These are phyloP conservation scores for Phytophthora citricola DNA, from an alignment of 352 stramenopile species.

Conservation along the genomic window DNA sequence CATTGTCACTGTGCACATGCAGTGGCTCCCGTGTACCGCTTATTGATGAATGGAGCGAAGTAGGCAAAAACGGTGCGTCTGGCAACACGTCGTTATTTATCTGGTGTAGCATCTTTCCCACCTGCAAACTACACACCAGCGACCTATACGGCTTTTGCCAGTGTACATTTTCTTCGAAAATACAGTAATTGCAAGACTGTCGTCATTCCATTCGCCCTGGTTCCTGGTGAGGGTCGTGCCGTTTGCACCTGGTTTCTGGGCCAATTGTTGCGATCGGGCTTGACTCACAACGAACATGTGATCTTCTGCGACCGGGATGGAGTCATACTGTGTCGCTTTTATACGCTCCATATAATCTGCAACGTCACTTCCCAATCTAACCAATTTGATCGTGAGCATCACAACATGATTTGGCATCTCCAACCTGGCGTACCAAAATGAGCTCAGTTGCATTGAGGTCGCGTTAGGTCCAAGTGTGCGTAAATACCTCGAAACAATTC, in stretches of 20 bases:
- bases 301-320: neutral
- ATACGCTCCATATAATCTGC: neutral
- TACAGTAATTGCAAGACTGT: neutral
- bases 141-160: no score
- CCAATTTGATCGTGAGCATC: neutral
- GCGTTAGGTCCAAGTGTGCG: neutral
- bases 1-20: no score
- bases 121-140: no score
- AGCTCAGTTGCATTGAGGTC: neutral
- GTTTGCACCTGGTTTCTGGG: neutral
- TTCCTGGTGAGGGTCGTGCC: neutral
- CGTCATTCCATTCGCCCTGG: neutral
- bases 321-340: neutral
- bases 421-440: neutral
- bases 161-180: no score
- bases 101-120: no score
- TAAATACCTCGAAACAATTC: neutral
- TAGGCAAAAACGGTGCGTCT: no score
- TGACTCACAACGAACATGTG: neutral
- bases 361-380: neutral
- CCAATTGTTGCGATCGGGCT: neutral
- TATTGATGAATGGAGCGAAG: no score
- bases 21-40: no score
- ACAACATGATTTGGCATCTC: constrained; percentile 1
- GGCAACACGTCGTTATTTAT: no score